Base-by-base conservation (phyloP, 306 rosid genomes). In the Pyrus bretschneideri region DNA sequence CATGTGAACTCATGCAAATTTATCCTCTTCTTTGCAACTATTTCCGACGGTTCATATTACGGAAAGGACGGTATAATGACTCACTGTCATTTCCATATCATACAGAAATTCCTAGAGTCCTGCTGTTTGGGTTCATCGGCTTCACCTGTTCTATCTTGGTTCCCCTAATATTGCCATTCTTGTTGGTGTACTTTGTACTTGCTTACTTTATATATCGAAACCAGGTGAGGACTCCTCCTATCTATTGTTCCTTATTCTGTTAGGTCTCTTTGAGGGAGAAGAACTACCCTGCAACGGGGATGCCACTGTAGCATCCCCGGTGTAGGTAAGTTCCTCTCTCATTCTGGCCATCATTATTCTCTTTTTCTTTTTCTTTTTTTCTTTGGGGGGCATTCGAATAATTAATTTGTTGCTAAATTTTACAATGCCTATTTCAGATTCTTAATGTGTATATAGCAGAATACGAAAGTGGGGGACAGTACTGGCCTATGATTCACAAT, bases 201-300 rank as follows among this genome's bases (percentile, higher is more conserved):
- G 99, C 98, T 27, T 95, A 88, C 90, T 73, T 95, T 67, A 93
- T 95, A 30, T 95, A 92, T 76, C 83, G 89, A 76, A 95, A 95
- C 84, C 97, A 95, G 92, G 99, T 95, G 74, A 81, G 82, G 77
- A 71, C 73, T 71, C 71, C 77, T 78, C 38, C 29, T 3, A 3
- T 58, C 61, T 65, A 30, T 30, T 30, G 17, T 23, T 55, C 46
- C 9, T 71, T 71, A 3, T 35, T 42, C 4, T 74, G 57, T 42
- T 25, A 60, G 15, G 65, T 60, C 9, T 60, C 31, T 17, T 51
- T 51, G 2, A 0, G 21, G 55, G 55, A 51, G 55, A 49, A 49
- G 55, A 51, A 51, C 55, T 17, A 51, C 55, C 55, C 55, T 17
- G 21, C 55, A 51, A 51, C 55, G 21, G 21, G 55, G 55, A 51